Evolutionary conservation across 2,329 filamentous ascomycete species (phyloP), one percentile per base, ranked within the genome.

Genomic region (Myriosclerotinia curreyana): DNA sequence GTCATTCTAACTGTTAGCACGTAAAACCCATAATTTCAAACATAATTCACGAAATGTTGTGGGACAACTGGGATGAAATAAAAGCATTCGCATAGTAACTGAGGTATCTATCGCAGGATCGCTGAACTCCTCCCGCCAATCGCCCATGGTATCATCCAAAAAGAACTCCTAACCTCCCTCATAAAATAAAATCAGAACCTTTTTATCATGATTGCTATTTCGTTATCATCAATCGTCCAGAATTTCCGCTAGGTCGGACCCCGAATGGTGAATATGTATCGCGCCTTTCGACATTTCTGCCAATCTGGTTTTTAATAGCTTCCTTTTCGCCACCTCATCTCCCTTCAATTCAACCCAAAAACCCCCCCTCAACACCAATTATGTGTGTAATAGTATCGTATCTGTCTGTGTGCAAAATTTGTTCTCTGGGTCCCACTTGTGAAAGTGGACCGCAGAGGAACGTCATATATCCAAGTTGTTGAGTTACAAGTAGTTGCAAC

Each of bases 161-260:
- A 2, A 2, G 12, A 48, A 25, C 3, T 5, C 7, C 1, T 8
- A 2, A 12, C 15, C 3, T 12, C 1, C 3, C 5, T 8, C 0
- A 14, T 1, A 48, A 20, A 25, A 7, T 12, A 48, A 48, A 34
- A 34, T 25, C 7, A 46, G 14, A 40, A 12, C 36, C 6, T 20
- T 20, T 14, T 20, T 7, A 3, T 14, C 46, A 1, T 42, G 9
- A 5, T 14, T 42, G 15, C 36, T 8, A 7, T 22, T 22, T 42
- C 9, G 1, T 28, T 12, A 1, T 20, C 22, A 31, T 42, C 8
- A 5, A 42, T 2, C 20, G 4, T 34, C 12, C 11, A 22, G 6
- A 5, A n/a, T 9, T 25, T 15, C 2, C 20, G 4, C 12, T 58
- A 1, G 1, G 46, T 58, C 20, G 8, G n/a, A 22, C 42, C 20